Percentiles rank a stretch among this genome's conserved stretches.
Evolutionary conservation across 108 stramenopile genomes (phyloP).

Genomic region (Hondaea fermentalgiana): DNA sequence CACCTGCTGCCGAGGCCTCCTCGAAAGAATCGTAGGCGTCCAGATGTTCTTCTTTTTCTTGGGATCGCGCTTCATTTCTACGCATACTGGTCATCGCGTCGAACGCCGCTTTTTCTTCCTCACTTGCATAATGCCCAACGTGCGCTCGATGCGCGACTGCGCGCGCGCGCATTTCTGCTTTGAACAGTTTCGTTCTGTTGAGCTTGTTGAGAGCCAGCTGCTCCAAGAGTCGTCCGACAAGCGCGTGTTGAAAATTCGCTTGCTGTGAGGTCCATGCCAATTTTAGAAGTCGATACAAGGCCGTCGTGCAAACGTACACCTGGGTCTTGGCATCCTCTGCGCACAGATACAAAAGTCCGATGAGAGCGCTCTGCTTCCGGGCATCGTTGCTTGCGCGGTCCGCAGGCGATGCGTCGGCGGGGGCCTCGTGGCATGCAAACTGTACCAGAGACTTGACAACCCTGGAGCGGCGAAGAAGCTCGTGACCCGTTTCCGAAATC

Average conservation of each 20-base stretch:
- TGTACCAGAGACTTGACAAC: background rate
- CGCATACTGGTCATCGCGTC: too few species aligned
- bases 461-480: background rate
- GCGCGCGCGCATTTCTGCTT: conserved; percentile 10
- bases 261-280: background rate
- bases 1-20: background rate
- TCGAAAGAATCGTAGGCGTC: background rate
- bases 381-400: background rate
- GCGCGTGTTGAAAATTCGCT: background rate
- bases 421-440: background rate
- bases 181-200: background rate
- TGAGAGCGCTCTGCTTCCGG: background rate
- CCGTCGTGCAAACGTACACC: background rate
- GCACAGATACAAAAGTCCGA: background rate
- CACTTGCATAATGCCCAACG: too few species aligned
- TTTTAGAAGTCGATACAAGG: background rate
- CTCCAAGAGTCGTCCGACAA: background rate
- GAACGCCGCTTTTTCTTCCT: too few species aligned
- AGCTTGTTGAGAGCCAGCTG: background rate
- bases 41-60: background rate
- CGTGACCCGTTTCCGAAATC: background rate
- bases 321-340: conserved; percentile 4
- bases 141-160: background rate
- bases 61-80: too few species aligned
- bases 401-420: background rate